These are phyloP conservation scores for Pinus taeda DNA, from an alignment of 75 land plant genomes.

Conservation along the genomic window DNA sequence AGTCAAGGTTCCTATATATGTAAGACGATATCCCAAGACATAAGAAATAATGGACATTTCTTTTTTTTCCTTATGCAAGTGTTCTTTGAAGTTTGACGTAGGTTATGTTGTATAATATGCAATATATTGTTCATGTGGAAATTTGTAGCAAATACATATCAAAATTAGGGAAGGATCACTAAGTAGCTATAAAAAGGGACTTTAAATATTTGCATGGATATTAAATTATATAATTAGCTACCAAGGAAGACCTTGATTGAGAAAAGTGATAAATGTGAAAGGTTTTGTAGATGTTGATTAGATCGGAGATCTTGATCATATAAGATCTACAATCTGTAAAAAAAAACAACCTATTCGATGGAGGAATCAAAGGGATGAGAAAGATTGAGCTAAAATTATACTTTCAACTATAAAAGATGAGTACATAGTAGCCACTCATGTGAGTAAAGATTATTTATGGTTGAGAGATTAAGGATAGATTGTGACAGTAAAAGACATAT, in stretches of 20 bases:
- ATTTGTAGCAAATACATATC: neutral
- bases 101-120: neutral
- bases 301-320: neutral
- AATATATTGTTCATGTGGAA: neutral
- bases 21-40: neutral
- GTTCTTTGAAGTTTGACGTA: neutral
- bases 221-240: neutral
- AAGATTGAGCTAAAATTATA: too few species aligned
- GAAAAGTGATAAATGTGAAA: too few species aligned
- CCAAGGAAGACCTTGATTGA: neutral
- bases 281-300: neutral
- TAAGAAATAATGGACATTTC: neutral
- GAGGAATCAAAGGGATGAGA: too few species aligned
- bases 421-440: too few species aligned
- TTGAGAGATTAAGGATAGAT: too few species aligned
- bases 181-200: too few species aligned
- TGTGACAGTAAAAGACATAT: too few species aligned
- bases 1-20: neutral
- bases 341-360: too few species aligned
- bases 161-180: neutral
- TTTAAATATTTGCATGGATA: neutral
- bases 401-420: too few species aligned
- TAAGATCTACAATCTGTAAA: too few species aligned
- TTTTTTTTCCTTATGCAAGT: neutral
- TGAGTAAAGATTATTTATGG: too few species aligned